Percentiles rank a stretch among this genome's conserved stretches.
Evolutionary conservation across 257 asterid genomes (phyloP).

Genomic region (Schizonepeta tenuifolia): DNA sequence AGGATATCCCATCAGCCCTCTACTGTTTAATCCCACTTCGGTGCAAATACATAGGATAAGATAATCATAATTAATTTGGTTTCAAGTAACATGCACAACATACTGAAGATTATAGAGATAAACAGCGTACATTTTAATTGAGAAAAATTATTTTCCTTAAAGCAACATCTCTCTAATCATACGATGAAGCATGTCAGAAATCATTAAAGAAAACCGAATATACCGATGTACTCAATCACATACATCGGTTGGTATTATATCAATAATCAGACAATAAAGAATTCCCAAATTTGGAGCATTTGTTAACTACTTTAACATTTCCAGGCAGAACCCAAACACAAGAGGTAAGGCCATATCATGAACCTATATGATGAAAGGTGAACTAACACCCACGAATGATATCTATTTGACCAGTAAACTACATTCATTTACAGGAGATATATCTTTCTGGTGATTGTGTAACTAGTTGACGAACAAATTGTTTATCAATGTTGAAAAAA

Average conservation of each 20-base stretch:
- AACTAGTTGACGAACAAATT: neutral
- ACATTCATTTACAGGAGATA: conserved; percentile 13
- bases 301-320: neutral
- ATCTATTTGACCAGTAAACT: neutral
- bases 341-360: neutral
- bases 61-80: neutral
- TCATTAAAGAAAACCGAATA: neutral
- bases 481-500: conserved; percentile 14
- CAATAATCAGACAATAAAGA: conserved; percentile 9
- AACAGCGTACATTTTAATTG: neutral
- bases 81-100: neutral
- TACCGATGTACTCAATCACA: neutral
- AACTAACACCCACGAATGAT: conserved; percentile 9
- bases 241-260: neutral
- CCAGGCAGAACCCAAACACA: neutral
- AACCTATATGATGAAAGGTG: neutral
- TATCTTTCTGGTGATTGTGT: neutral
- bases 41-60: neutral
- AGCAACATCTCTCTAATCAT: neutral
- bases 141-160: conserved; percentile 10
- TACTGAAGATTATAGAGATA: neutral
- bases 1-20: neutral
- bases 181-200: neutral
- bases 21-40: neutral
- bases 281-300: neutral